Conservation (phyloP, 148 eudicot species). For the Oxyria digyna region DNA sequence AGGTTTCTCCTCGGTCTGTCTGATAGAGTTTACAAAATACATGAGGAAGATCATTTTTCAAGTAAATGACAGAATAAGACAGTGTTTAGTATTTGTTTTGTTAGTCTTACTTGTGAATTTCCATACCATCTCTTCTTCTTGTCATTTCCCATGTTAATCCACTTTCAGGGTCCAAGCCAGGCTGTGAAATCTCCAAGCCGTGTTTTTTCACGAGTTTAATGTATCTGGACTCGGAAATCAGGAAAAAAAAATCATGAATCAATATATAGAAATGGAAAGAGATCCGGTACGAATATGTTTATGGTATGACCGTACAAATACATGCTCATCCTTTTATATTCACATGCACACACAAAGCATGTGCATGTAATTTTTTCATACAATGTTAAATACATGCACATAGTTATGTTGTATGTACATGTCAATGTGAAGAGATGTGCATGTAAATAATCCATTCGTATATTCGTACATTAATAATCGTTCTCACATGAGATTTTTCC, state of each 20-base stretch:
- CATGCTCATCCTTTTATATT: too few species aligned
- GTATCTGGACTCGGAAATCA: constrained; percentile 36
- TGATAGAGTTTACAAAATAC: background rate
- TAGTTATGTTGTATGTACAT: too few species aligned
- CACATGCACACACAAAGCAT: too few species aligned
- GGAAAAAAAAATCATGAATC: background rate
- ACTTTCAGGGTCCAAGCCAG: constrained; percentile 49
- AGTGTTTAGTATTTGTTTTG: background rate
- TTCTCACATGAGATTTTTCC: too few species aligned
- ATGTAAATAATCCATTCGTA: too few species aligned
- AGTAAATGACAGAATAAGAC: background rate
- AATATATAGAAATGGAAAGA: background rate
- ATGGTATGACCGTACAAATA: too few species aligned
- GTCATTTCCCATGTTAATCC: constrained; percentile 36
- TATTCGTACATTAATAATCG: too few species aligned
- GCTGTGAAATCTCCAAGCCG: constrained; percentile 94
- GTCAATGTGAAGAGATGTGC: too few species aligned
- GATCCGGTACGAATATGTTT: too few species aligned
- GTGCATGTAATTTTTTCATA: too few species aligned
- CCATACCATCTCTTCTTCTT: constrained; percentile 36
- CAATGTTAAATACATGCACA: too few species aligned
- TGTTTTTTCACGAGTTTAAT: constrained; percentile 66
- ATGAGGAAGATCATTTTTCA: background rate
- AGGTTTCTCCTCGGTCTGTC: constrained; percentile 13
- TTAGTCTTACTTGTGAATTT: constrained; percentile 71